Base-by-base conservation (phyloP, 2,329 filamentous ascomycete genomes). In the Neofusicoccum sp. region DNA sequence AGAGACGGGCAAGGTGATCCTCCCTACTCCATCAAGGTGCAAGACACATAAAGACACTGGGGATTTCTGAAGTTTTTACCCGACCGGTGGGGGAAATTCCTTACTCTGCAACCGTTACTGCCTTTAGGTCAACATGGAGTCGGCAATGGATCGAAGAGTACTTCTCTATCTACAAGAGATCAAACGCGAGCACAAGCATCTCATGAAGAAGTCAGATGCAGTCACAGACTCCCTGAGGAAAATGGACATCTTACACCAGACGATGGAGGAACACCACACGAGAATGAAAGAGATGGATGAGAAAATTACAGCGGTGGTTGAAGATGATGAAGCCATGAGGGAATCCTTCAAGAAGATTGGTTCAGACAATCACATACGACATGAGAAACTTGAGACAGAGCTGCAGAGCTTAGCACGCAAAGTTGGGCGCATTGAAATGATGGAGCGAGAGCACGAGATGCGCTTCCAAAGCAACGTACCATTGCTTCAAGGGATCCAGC, bases 181-280 rank as follows among this genome's bases (percentile, higher is more conserved):
- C 59, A 62, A 62, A 28, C 48, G 49, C 31, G 59, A 62, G n/a
- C 47, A 62, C 12, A 52, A 62, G 11, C 16, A 45, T 16, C 44
- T 63, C 11, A 44, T 61, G 39, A 52, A 65, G 28, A 66, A 64
- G 45, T 41, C 66, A 11, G 56, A 63, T 22, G 56, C 44, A 3
- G 11, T 70, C 22, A 63, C 54, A 2, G 39, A 45, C 11, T 58
- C 54, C 4, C 7, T 58, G 31, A 45, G 41, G 4, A 58, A 58
- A 16, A 34, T 58, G 31, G 54, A 58, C 6, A 11, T 31, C 29
- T 9, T 58, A 7, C 45, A 67, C 33, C 41, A 39, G 28, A 34
- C 37, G 14, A 33, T 65, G 34, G 36, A 64, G 37, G 49, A 56
- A 22, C 36, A 64, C 14, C 60, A 34, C 31, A 31, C 47, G 6